Evolutionary conservation across 2,329 filamentous ascomycete species (phyloP), one percentile per base, ranked within the genome.

Genomic region (Calycina herbarum): DNA sequence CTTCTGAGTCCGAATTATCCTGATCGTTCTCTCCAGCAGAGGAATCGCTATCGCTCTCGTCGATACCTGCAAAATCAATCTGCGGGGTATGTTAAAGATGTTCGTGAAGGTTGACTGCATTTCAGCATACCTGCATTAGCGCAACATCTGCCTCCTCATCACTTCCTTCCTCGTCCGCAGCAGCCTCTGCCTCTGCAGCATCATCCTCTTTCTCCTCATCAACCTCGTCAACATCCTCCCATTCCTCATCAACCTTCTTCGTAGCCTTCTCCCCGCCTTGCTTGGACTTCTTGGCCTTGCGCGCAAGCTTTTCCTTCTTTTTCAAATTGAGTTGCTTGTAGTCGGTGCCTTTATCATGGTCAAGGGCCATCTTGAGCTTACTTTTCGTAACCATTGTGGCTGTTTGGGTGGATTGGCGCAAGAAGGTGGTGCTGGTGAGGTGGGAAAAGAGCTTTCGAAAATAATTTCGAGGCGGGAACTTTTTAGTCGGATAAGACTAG

Each of bases 21-120:
- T 77, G 75, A 42, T 78, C 69, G 61, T 78, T 75, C 81, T 83
- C 67, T 78, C 77, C 78, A 82, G 84, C 78, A 80, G 82, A 67
- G 78, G 82, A 71, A 79, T 80, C 73, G 86, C 87, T 76, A 68
- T 88, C 86, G 76, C 84, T 86, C 70, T 89, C 86, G 75, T 89
- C 82, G 70, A 89, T 78, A 59, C 79, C 85, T 13, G 81, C 66
- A 84, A 78, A 72, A 71, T 88, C 82, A 71, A 85, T 75, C 81
- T 84, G 71, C 45, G 20, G 61, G 17, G 58, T 33, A 42, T 51
- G 69, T 62, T 65, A 72, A 59, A 38, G 64, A 17, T 64, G 27
- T 61, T 3, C 20, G 13, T 35, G 35, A 42, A 42, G 33, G 11
- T 42, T 27, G 58, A n/a, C 45, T 10, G 11, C 8, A 61, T 33